phyloP scores from a whole-genome alignment of 345 rosid genomes.

The Alliaria petiolata region DNA sequence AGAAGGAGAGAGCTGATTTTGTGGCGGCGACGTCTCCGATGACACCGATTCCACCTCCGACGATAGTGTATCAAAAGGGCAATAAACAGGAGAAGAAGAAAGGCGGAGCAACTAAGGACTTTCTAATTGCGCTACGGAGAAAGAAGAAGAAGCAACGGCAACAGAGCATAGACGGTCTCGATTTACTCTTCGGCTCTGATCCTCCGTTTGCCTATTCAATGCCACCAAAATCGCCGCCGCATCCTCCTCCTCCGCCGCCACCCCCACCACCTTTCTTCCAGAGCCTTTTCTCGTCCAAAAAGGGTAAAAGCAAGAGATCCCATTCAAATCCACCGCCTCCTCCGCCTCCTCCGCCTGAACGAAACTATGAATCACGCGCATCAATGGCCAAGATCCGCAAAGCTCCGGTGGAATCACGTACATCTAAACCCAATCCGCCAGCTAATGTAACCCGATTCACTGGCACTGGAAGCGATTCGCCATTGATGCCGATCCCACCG shows the following conservation, averaged over 20 bases:
- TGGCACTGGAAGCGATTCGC: constrained; percentile 49
- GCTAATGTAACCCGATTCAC: constrained; percentile 26
- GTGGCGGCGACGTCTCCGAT: constrained; percentile 19
- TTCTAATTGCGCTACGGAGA: constrained; percentile 46
- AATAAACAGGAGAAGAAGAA: constrained; percentile 49
- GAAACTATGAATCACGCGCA: constrained; percentile 27
- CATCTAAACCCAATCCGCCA: constrained; percentile 30
- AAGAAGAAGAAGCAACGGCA: constrained; percentile 73
- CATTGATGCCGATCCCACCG: constrained; percentile 51
- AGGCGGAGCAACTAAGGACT: constrained; percentile 57
- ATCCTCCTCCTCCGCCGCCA: constrained; percentile 42
- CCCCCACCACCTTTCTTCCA: constrained; percentile 55
- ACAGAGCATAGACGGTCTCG: constrained; percentile 81
- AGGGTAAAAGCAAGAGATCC: constrained; percentile 45
- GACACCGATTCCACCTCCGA: constrained; percentile 30
- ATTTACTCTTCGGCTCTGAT: constrained; percentile 44
- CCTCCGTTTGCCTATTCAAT: neutral
- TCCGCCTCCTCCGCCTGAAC: constrained; percentile 42
- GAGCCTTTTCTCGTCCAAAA: constrained; percentile 60
- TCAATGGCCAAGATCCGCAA: constrained; percentile 31
- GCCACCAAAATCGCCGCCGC: constrained; percentile 42
- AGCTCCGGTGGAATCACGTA: constrained; percentile 17
- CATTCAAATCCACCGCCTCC: constrained; percentile 46
- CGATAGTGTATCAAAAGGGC: constrained; percentile 11
- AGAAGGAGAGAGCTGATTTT: constrained; percentile 13